A percentile compares a stretch with the other conserved stretches of the same genome.
phyloP scores from a whole-genome alignment of 345 rosid species.

The Cardamine chenopodiifolia region DNA sequence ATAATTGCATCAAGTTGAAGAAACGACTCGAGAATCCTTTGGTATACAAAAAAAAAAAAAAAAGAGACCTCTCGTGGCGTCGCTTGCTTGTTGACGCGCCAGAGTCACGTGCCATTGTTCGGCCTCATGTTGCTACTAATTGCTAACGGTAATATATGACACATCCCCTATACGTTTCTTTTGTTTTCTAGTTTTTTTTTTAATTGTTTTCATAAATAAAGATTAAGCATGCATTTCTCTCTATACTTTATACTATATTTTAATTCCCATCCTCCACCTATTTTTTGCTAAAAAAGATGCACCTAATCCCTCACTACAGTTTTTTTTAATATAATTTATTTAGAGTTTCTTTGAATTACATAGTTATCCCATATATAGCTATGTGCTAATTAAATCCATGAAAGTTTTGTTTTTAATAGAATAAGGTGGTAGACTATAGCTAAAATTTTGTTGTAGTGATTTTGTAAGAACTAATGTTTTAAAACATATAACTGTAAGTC shows the following conservation, averaged over 20 bases:
- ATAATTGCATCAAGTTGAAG: conserved; percentile 19
- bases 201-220: not conserved
- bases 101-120: conserved; percentile 43
- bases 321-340: not conserved
- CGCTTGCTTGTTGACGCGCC: conserved; percentile 21
- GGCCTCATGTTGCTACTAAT: conserved; percentile 3
- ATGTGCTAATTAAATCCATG: not conserved
- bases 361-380: not conserved
- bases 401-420: too few relatives aligned
- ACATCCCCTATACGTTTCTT: not conserved
- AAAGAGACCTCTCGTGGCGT: not conserved
- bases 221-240: conserved; percentile 13
- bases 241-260: not conserved
- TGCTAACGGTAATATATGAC: conserved; percentile 41
- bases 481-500: not conserved
- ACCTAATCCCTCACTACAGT: conserved; percentile 19
- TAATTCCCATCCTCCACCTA: conserved; percentile 9
- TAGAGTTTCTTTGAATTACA: conserved; percentile 6
- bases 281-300: conserved; percentile 11
- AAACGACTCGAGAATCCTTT: not conserved
- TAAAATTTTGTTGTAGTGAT: not conserved
- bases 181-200: not conserved
- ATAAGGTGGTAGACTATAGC: not conserved
- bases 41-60: not conserved
- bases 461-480: not conserved